These are phyloP conservation scores for Wilcoxina mikolae DNA, from an alignment of 495 filamentous ascomycete genomes.

Conservation along the genomic window DNA sequence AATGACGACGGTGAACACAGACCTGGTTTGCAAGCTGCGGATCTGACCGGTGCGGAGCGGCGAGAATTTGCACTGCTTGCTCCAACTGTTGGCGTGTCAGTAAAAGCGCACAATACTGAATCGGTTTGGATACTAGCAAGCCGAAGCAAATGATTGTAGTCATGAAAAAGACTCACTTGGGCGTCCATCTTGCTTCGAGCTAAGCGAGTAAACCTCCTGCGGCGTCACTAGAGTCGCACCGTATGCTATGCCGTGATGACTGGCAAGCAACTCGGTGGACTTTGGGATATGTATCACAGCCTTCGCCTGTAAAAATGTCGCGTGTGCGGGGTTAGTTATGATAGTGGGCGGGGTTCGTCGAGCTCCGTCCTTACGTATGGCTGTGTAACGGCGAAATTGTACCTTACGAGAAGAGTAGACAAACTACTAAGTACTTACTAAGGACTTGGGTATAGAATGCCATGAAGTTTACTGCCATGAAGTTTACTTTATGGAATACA, in stretches of 20 bases:
- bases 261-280: conserved; percentile 4
- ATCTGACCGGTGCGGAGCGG: conserved; percentile 10
- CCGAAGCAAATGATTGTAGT: not conserved
- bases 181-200: conserved; percentile 1
- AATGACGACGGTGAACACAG: not conserved
- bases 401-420: too few relatives aligned
- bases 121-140: too few relatives aligned
- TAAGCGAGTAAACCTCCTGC: conserved; percentile 2
- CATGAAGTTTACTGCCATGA: too few relatives aligned
- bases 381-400: too few relatives aligned
- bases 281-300: not conserved
- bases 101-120: not conserved
- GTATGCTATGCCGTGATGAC: conserved; percentile 2
- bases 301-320: not conserved
- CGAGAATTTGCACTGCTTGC: conserved; percentile 24
- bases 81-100: conserved; percentile 17
- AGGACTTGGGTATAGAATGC: too few relatives aligned
- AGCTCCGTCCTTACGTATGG: too few relatives aligned
- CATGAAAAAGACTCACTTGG: conserved; percentile 6
- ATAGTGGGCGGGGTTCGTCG: too few relatives aligned
- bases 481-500: too few relatives aligned
- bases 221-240: not conserved
- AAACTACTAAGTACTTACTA: too few relatives aligned
- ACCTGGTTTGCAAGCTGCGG: conserved; percentile 24
- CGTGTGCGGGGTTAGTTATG: conserved; percentile 1